phyloP scores from a whole-genome alignment of 805 yeast genomes.

The Candida multigemmis region DNA sequence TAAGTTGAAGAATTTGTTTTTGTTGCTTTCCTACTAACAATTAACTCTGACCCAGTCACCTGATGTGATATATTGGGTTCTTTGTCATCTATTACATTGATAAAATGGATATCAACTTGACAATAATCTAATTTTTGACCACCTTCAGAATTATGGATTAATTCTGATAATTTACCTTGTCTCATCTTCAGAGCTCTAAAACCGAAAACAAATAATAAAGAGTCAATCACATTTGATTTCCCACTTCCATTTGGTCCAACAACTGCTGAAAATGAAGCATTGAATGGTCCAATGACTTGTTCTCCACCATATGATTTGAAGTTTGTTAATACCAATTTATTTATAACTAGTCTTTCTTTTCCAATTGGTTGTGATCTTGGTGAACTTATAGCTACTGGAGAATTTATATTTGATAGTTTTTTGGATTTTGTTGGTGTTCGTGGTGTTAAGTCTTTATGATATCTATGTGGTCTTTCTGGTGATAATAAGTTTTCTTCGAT shows the following conservation, averaged over 20 bases:
- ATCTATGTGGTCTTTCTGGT: too few species aligned
- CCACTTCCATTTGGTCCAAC: constrained; percentile 99
- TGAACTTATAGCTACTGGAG: constrained; percentile 2
- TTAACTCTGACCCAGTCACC: constrained; percentile 46
- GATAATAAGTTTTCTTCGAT: constrained; percentile 1
- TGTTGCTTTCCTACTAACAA: constrained; percentile 75
- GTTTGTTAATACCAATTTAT: constrained; percentile 64
- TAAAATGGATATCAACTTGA: constrained; percentile 85
- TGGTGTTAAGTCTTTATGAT: too few species aligned
- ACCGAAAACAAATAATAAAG: constrained; percentile 93
- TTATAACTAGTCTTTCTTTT: constrained; percentile 63
- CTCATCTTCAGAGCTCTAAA: constrained; percentile 96
- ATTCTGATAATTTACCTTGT: constrained; percentile 84
- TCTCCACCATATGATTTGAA: constrained; percentile 94
- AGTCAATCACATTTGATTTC: constrained; percentile 94
- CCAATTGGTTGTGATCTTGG: constrained; percentile 7
- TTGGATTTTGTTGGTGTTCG: neutral
- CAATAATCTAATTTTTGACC: constrained; percentile 55
- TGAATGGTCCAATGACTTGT: constrained; percentile 92
- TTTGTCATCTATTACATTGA: constrained; percentile 57
- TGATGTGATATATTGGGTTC: constrained; percentile 17
- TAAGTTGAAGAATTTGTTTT: constrained; percentile 73
- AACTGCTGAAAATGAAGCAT: constrained; percentile 88
- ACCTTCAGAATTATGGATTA: constrained; percentile 83
- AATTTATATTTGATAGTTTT: neutral